Conservation (phyloP, 192 early-diverging fungal genomes). For the Coemansia sp. region DNA sequence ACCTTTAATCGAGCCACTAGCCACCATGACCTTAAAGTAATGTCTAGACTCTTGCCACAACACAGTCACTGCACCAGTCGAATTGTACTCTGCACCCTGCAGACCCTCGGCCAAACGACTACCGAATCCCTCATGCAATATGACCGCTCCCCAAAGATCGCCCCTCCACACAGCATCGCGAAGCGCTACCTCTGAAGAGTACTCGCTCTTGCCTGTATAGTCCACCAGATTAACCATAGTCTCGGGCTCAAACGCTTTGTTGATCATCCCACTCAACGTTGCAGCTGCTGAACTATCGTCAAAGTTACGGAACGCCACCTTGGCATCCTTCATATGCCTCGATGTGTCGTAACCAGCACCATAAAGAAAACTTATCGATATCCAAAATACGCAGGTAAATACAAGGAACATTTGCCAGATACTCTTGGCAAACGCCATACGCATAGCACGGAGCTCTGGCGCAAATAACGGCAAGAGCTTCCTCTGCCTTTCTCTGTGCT, state of each 20-base stretch:
- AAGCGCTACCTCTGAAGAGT: conserved; percentile 4
- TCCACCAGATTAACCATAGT: conserved; percentile 13
- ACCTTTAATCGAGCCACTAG: conserved; percentile 3
- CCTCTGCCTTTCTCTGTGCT: conserved; percentile 36
- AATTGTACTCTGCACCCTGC: conserved; percentile 23
- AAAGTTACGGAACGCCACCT: conserved; percentile 29
- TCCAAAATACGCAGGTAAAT: conserved; percentile 43
- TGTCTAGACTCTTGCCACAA: conserved; percentile 42
- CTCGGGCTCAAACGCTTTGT: conserved; percentile 9
- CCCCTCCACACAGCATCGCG: conserved; percentile 38
- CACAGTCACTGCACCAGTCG: conserved; percentile 23
- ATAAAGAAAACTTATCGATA: conserved; percentile 41
- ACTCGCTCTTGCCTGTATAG: conserved; percentile 9
- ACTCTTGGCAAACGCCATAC: conserved; percentile 43
- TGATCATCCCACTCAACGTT: conserved; percentile 17
- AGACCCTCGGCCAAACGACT: conserved; percentile 17
- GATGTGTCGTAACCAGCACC: conserved; percentile 45
- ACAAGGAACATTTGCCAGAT: conserved; percentile 31
- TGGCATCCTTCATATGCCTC: conserved; percentile 40
- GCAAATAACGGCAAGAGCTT: conserved; percentile 42
- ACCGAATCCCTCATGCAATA: conserved; percentile 47
- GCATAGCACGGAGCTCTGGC: conserved; percentile 42
- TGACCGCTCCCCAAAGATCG: conserved; percentile 32
- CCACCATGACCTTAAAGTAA: conserved; percentile 29
- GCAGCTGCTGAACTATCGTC: conserved; percentile 18